These are phyloP conservation scores for Lachnellula arida DNA, from an alignment of 2,329 filamentous ascomycete genomes.

Conservation along the genomic window DNA sequence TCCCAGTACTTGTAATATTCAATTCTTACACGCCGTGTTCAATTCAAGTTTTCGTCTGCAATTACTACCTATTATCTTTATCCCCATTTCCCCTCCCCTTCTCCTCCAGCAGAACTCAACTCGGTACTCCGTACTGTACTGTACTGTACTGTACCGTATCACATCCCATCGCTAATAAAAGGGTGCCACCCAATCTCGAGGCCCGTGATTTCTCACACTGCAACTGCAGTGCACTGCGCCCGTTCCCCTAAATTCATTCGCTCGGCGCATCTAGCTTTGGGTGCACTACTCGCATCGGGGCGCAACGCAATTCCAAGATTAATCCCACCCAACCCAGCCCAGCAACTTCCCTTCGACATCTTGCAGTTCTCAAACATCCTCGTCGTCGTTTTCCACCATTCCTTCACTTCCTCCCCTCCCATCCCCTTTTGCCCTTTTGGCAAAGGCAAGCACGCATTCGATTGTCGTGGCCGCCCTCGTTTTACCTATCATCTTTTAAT, in stretches of 20 bases:
- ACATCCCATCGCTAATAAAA: too few species aligned
- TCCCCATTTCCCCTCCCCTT: too few species aligned
- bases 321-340: background rate
- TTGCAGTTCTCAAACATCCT: background rate
- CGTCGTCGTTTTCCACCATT: conserved; percentile 5
- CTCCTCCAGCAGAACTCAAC: too few species aligned
- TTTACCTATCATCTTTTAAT: conserved; percentile 6
- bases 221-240: too few species aligned
- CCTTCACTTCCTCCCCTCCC: background rate
- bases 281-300: background rate
- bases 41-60: too few species aligned
- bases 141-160: too few species aligned
- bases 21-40: too few species aligned
- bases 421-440: conserved; percentile 9
- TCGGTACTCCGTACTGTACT: too few species aligned
- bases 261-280: background rate
- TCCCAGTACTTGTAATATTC: too few species aligned
- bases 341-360: background rate
- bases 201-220: too few species aligned
- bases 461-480: conserved; percentile 23
- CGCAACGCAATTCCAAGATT: background rate
- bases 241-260: background rate
- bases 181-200: too few species aligned
- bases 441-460: conserved; percentile 28
- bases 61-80: too few species aligned